Evolutionary conservation across 345 rosid genomes (phyloP).

Genomic region (Cardamine chenopodiifolia): DNA sequence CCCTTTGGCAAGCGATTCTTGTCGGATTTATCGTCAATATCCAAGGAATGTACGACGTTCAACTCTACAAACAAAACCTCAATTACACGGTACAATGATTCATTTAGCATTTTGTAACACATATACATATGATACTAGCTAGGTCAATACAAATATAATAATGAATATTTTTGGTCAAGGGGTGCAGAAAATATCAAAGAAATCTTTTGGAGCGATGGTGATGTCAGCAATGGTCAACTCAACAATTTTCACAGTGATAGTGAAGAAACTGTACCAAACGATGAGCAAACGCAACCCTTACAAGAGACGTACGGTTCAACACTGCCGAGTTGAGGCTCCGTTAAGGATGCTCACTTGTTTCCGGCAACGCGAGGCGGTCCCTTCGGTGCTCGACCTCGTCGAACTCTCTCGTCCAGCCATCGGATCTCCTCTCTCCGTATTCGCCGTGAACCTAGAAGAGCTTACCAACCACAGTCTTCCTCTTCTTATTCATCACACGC

Average conservation of each 20-base stretch:
- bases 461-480: constrained; percentile 31
- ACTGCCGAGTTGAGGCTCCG: constrained; percentile 28
- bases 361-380: constrained; percentile 44
- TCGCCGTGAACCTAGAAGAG: constrained; percentile 46
- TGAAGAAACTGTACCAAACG: constrained; percentile 41
- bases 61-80: constrained; percentile 33
- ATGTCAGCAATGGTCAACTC: constrained; percentile 33
- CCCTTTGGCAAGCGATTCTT: constrained; percentile 49
- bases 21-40: constrained; percentile 47
- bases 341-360: constrained; percentile 50
- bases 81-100: constrained; percentile 29
- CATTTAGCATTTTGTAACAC: background rate
- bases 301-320: constrained; percentile 43
- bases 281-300: constrained; percentile 52
- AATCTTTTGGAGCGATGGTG: constrained; percentile 43
- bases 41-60: constrained; percentile 52
- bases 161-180: constrained; percentile 22
- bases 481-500: constrained; percentile 25
- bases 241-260: constrained; percentile 23
- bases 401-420: constrained; percentile 44
- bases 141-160: background rate
- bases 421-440: constrained; percentile 43
- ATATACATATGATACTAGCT: background rate
- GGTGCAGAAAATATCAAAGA: constrained; percentile 38
- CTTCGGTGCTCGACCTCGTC: constrained; percentile 40